Base-by-base conservation (phyloP, 2,329 filamentous ascomycete genomes). In the Diaporthe caulivora region DNA sequence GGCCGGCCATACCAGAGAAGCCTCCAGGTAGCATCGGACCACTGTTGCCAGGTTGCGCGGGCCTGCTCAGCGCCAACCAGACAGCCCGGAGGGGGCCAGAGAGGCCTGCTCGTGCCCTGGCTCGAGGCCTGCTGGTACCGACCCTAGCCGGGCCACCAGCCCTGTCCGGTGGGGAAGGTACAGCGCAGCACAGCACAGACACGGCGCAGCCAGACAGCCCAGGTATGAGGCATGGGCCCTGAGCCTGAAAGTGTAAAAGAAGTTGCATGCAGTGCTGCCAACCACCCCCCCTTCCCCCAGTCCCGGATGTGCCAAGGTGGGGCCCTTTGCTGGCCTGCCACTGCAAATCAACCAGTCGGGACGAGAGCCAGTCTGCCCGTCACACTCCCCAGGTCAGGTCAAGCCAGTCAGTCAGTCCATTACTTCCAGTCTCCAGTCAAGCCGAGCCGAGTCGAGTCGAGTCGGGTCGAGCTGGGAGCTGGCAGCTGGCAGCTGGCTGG, bases 21-120 rank as follows among this genome's bases (percentile, higher is more conserved):
- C 60, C 44, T 65, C 29, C 60, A 65, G 42, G 60, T 65, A 65
- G 62, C 62, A 65, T 65, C 44, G 62, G 62, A 51, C 62, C 62
- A 65, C 44, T 65, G 44, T 65, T 65, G 44, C 44, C 62, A 65
- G 62, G 62, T 65, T 37, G 62, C 62, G 62, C 31, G 47, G 62
- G 62, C 47, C 62, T 53, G 62, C 47, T 53, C 47, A 53, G 47
- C 62, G 62, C 62, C 62, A 67, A 67, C 62, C 62, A 67, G 31
- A 53, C 7, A 34, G 34, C 34, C 34, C 34, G 9, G 34, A 34
- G 9, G 34, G 5, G 34, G 34, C 34, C 34, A 34, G 34, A 34
- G 34, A 34, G 34, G 34, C 34, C 34, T n/a, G n/a, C n/a, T n/a
- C n/a, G n/a, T n/a, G n/a, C n/a, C n/a, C n/a, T n/a, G n/a, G n/a